phyloP scores from a whole-genome alignment of 768 basidiomycete genomes.

The Leccinum subgranulosum region DNA sequence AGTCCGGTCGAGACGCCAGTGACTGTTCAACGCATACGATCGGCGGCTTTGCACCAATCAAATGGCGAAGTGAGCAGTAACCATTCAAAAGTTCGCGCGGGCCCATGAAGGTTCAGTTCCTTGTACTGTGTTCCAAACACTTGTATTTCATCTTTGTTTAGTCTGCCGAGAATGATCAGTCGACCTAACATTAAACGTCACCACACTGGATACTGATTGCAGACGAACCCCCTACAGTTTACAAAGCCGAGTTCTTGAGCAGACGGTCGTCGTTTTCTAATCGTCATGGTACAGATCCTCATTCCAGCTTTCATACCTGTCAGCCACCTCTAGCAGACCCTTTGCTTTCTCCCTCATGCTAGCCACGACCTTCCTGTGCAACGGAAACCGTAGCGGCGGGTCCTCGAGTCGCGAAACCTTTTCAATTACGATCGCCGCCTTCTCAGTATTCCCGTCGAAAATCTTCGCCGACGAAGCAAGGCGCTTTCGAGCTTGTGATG shows the following conservation, averaged over 20 bases:
- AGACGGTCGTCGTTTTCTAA: not conserved
- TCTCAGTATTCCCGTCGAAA: constrained; percentile 14
- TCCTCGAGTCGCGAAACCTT: constrained; percentile 13
- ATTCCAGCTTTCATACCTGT: constrained; percentile 17
- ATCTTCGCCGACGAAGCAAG: not conserved
- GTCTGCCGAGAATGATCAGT: not conserved
- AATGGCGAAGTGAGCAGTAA: no score
- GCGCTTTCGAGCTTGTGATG: constrained; percentile 2
- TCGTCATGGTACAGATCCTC: constrained; percentile 12
- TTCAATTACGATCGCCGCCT: constrained; percentile 16
- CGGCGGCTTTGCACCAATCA: not conserved
- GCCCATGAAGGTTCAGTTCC: no score
- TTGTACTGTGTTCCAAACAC: no score
- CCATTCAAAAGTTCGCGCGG: no score
- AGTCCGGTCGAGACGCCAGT: constrained; percentile 36
- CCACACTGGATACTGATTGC: not conserved
- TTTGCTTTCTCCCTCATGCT: constrained; percentile 14
- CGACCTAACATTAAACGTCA: not conserved
- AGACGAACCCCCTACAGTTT: constrained; percentile 4
- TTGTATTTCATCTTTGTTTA: not conserved
- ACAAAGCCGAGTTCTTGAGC: no score
- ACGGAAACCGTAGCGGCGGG: constrained; percentile 12
- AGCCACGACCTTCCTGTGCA: constrained; percentile 7
- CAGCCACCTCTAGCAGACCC: constrained; percentile 5
- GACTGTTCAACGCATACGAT: not conserved